Base-by-base conservation (phyloP, 2,329 filamentous ascomycete species). In the Sporothrix mexicana region DNA sequence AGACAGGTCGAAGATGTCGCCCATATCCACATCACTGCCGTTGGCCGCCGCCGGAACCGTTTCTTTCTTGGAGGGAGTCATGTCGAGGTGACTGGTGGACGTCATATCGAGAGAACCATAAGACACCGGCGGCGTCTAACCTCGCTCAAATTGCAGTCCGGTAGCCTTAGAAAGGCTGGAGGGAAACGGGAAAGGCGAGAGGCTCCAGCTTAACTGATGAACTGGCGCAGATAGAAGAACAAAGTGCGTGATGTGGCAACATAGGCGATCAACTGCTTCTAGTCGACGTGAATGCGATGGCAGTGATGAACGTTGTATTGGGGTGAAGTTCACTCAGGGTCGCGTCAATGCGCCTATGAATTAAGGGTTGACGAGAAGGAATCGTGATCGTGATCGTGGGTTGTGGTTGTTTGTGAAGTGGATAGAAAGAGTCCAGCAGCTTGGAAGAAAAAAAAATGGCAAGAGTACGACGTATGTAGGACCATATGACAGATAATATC, bases 1-100 rank as follows among this genome's bases (percentile, higher is more conserved):
- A 0, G 78, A 78, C 23, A 78, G 74, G 70, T 80, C 77, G 69
- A 80, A 77, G 47, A 81, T 69, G 49, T 77, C 75, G 72, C 74
- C 74, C n/a, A 79, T 53, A 66, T 78, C 74, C 10, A 74, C 49
- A 13, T 61, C 62, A 10, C 41, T 20, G 23, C 15, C 30, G 41
- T 72, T 41, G 47, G 43, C 43, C 12, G 25, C 1, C 43, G 25
- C 13, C 7, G 66, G 8, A 36, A 7, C 30, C 30, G 64, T 36
- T 45, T 30, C 17, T 8, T 36, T 47, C 12, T 68, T 55, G 25
- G 45, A 7, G 17, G 17, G 15, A 15, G 64, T 20, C 30, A 30
- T 30, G 53, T 43, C 20, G 51, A 9, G 5, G 51, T 36, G 12
- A 20, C 36, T 43, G 51, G 5, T 13, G 68, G 53, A 41, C 10